Base-by-base conservation (phyloP, 2,329 filamentous ascomycete genomes). In the Periglandula ipomoeae region DNA sequence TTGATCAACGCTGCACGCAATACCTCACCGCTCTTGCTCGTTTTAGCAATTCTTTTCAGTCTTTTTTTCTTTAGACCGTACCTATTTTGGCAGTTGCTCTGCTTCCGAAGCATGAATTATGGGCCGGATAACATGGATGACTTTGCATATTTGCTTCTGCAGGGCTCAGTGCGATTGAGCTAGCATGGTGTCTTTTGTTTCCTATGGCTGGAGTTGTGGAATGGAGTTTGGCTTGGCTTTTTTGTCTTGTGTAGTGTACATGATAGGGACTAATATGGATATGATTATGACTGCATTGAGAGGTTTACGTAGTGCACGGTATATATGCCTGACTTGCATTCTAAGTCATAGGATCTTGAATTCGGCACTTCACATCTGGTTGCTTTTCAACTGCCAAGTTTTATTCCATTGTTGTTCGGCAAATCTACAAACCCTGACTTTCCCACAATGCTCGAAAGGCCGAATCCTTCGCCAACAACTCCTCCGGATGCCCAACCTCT, bases 401-500 rank as follows among this genome's bases (percentile, higher is more conserved):
- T 38, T 3, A 38, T 3, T 38, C n/a, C 11, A 17, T 20, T 20
- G 15, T 30, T 19, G 10, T 22, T 17, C 11, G n/a, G 13, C 19
- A 23, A 5, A 15, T 17, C 44, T 19, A 50, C 1, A 50, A 34
- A 22, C 40, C 44, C 19, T 47, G 49, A 23, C 45, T 50, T 15
- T 50, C 56, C 54, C 56, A 60, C 17, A 59, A 44, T 7, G 50
- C 50, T 35, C 52, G 50, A 17, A 62, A 60, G 22, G 50, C 48
- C 7, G 47, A 46, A 3, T 53, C 41, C 17, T 22, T 44, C 3
- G 5, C 19, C 5, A 66, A 26, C 32, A 65, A 11, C 35, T 60
- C 53, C 3, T 54, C 40, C 0, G 64, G 62, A 1, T 41, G 17
- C 0, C 62, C 64, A 0, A 52, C 44, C 44, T 66, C 64, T 1